These are phyloP conservation scores for Ascocoryne sarcoides DNA, from an alignment of 2,329 filamentous ascomycete genomes.

Conservation along the genomic window DNA sequence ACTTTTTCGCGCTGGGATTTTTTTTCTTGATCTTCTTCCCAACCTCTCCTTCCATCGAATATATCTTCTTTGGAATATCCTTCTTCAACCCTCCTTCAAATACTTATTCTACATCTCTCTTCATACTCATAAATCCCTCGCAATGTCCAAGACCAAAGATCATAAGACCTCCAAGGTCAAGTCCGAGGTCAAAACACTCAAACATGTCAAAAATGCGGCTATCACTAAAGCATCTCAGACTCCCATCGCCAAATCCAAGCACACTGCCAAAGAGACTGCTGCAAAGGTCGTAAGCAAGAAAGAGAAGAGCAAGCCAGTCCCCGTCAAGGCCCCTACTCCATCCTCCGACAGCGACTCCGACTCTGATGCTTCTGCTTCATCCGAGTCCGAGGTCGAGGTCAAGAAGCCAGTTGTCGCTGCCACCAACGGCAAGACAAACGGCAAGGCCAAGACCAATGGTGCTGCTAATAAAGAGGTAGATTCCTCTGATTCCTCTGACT, in stretches of 20 bases:
- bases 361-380: constrained; percentile 17
- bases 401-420: constrained; percentile 17
- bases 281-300: constrained; percentile 32
- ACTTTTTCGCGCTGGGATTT: constrained; percentile 14
- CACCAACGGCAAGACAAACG: constrained; percentile 27
- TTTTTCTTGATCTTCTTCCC: constrained; percentile 11
- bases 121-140: constrained; percentile 17
- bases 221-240: constrained; percentile 60
- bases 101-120: constrained; percentile 3
- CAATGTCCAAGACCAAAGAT: constrained; percentile 61
- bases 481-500: constrained; percentile 30
- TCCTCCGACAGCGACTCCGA: constrained; percentile 28
- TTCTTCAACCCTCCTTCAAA: constrained; percentile 1
- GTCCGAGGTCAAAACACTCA: constrained; percentile 39
- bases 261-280: constrained; percentile 48
- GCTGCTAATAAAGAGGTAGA: constrained; percentile 30
- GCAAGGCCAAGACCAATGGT: constrained; percentile 31
- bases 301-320: constrained; percentile 34
- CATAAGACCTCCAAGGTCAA: constrained; percentile 44
- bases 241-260: constrained; percentile 59
- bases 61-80: constrained; percentile 4
- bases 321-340: constrained; percentile 34
- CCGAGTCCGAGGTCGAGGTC: constrained; percentile 28
- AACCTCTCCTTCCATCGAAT: constrained; percentile 7
- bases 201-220: constrained; percentile 54